These are phyloP conservation scores for Leishmania arabica DNA, from an alignment of 208 protist genomes.

Conservation along the genomic window DNA sequence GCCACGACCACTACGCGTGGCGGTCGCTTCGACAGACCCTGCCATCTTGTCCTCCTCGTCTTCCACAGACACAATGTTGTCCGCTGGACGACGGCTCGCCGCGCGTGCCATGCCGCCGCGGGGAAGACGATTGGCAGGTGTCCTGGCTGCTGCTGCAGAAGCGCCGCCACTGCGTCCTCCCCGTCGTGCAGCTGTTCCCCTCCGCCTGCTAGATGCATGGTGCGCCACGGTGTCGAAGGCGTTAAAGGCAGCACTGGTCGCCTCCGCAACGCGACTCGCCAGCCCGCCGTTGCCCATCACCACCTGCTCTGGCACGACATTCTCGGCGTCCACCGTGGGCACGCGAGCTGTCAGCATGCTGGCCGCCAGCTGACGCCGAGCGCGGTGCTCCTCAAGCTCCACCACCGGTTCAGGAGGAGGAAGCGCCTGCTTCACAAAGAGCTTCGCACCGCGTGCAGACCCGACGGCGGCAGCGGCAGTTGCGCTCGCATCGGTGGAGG, in stretches of 20 bases:
- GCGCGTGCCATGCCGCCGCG: not conserved
- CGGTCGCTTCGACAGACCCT: not conserved
- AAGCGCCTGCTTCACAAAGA: constrained; percentile 40
- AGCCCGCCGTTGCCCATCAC: constrained; percentile 21
- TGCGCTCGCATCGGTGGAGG: not conserved
- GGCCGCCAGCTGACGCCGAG: constrained; percentile 20
- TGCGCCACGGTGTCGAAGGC: constrained; percentile 56
- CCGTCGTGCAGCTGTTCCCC: constrained; percentile 26
- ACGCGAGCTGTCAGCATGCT: constrained; percentile 39
- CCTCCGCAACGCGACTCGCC: not conserved
- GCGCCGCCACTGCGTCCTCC: constrained; percentile 6
- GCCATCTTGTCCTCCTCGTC: not conserved
- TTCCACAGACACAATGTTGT: not conserved
- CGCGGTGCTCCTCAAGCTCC: constrained; percentile 38
- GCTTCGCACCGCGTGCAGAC: not conserved
- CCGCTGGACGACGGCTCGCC: not conserved
- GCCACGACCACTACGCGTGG: not conserved
- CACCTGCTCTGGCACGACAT: constrained; percentile 41
- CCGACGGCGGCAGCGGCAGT: not conserved
- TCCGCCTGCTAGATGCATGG: constrained; percentile 36
- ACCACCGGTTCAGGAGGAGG: constrained; percentile 35
- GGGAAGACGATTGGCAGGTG: not conserved
- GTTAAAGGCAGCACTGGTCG: constrained; percentile 41
- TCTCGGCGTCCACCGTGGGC: constrained; percentile 52
- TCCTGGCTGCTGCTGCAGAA: not conserved